These are phyloP conservation scores for Mollisiaceae sp. DNA, from an alignment of 2,329 filamentous ascomycete species.

Conservation along the genomic window DNA sequence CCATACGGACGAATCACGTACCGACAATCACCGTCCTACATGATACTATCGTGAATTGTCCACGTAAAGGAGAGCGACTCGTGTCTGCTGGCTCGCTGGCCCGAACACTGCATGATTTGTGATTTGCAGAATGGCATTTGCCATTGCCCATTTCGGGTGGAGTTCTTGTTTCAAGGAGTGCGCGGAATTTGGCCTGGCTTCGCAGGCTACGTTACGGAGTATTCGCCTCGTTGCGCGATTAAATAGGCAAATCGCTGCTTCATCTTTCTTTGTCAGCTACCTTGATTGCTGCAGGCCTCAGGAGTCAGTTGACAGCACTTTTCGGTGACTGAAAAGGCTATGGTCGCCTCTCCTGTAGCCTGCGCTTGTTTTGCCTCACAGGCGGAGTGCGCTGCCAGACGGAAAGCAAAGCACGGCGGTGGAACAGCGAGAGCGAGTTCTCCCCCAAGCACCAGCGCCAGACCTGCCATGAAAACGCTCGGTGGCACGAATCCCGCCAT, in stretches of 20 bases:
- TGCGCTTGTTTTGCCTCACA: conserved; percentile 8
- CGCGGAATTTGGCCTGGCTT: not conserved
- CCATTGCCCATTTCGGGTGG: conserved; percentile 3
- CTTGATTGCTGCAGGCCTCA: not conserved
- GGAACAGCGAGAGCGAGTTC: conserved; percentile 6
- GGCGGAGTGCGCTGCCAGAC: not conserved
- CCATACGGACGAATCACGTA: not conserved
- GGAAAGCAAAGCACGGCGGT: not conserved
- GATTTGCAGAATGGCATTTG: conserved; percentile 4
- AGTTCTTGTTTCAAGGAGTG: conserved; percentile 12
- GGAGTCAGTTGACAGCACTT: not conserved
- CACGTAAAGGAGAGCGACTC: conserved; percentile 8
- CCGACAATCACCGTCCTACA: conserved; percentile 1
- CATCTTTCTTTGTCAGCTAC: conserved; percentile 16
- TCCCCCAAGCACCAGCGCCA: not conserved
- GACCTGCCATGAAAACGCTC: not conserved
- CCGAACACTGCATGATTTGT: conserved; percentile 10
- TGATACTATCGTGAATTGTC: not conserved
- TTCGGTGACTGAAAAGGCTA: conserved; percentile 4
- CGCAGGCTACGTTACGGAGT: not conserved
- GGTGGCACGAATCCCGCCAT: not conserved
- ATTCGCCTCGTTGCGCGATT: conserved; percentile 17
- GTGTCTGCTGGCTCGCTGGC: not conserved
- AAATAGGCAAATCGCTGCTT: conserved; percentile 15
- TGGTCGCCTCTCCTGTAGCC: conserved; percentile 1